These are phyloP conservation scores for Claviceps spartinae DNA, from an alignment of 2,329 filamentous ascomycete genomes.

Conservation along the genomic window DNA sequence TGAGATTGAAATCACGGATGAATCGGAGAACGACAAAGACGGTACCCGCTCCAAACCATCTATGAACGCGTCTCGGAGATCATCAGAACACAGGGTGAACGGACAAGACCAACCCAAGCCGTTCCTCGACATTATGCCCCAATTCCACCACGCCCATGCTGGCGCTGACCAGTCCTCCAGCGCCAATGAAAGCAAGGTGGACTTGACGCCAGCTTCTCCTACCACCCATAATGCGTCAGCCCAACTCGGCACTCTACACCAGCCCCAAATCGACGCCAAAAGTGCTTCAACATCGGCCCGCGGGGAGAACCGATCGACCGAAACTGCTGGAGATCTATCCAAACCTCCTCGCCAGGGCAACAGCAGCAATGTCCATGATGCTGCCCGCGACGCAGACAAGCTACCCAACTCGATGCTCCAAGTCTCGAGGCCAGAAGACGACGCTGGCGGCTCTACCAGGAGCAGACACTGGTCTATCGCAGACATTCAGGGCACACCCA, in stretches of 20 bases:
- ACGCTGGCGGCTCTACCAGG: conserved; percentile 10
- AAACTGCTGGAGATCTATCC: not conserved
- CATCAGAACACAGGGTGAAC: conserved; percentile 19
- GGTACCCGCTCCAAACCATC: conserved; percentile 26
- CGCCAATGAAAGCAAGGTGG: conserved; percentile 8
- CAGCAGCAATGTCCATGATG: conserved; percentile 12
- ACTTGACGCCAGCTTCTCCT: conserved; percentile 5
- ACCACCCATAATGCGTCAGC: conserved; percentile 22
- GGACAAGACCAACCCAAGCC: conserved; percentile 23
- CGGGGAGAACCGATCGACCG: conserved; percentile 11
- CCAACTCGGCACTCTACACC: conserved; percentile 34
- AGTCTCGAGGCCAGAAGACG: conserved; percentile 13
- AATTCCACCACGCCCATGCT: conserved; percentile 26
- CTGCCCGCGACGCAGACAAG: conserved; percentile 19
- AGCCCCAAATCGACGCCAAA: conserved; percentile 33
- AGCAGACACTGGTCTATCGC: conserved; percentile 39
- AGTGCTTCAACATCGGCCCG: conserved; percentile 25
- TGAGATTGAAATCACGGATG: conserved; percentile 31
- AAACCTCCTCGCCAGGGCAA: not conserved
- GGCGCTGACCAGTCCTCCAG: conserved; percentile 12
- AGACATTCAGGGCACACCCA: conserved; percentile 22
- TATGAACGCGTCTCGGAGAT: conserved; percentile 21
- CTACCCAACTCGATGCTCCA: conserved; percentile 21
- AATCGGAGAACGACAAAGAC: conserved; percentile 32
- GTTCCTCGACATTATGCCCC: conserved; percentile 38